These are phyloP conservation scores for Penicillium longicatenatum DNA, from an alignment of 495 filamentous ascomycete genomes.

Conservation along the genomic window DNA sequence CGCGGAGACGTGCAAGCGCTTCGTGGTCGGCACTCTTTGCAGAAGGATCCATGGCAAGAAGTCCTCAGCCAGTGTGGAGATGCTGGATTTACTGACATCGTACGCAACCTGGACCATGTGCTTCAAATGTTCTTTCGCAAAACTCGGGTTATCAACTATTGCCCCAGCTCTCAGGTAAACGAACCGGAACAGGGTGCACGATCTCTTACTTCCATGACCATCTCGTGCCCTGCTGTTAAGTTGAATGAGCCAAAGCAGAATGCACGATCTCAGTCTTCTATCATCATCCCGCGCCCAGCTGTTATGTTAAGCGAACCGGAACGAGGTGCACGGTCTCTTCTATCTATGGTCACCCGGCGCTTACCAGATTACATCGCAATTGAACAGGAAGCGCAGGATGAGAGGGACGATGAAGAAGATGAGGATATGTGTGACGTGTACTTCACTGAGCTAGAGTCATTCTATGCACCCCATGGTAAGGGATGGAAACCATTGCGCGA, in stretches of 20 bases:
- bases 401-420: constrained; percentile 48
- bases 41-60: constrained; percentile 46
- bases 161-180: not conserved
- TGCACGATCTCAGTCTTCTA: constrained; percentile 62
- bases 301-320: not conserved
- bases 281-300: constrained; percentile 58
- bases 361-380: constrained; percentile 64
- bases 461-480: constrained; percentile 49
- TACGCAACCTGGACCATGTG: constrained; percentile 37
- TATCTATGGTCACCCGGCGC: constrained; percentile 65
- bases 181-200: constrained; percentile 34
- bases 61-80: constrained; percentile 38
- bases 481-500: constrained; percentile 69
- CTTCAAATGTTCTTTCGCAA: constrained; percentile 43
- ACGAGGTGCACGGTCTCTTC: constrained; percentile 53
- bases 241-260: constrained; percentile 14
- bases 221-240: too few relatives aligned
- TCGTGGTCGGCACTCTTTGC: constrained; percentile 25
- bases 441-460: constrained; percentile 66
- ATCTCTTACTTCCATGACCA: constrained; percentile 64
- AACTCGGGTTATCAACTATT: constrained; percentile 24
- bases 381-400: constrained; percentile 58
- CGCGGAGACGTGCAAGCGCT: constrained; percentile 6
- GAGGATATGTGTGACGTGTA: constrained; percentile 54
- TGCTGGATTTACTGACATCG: constrained; percentile 40